Conservation (phyloP, 108 stramenopile species). For the Stephanodiscus triporus region DNA sequence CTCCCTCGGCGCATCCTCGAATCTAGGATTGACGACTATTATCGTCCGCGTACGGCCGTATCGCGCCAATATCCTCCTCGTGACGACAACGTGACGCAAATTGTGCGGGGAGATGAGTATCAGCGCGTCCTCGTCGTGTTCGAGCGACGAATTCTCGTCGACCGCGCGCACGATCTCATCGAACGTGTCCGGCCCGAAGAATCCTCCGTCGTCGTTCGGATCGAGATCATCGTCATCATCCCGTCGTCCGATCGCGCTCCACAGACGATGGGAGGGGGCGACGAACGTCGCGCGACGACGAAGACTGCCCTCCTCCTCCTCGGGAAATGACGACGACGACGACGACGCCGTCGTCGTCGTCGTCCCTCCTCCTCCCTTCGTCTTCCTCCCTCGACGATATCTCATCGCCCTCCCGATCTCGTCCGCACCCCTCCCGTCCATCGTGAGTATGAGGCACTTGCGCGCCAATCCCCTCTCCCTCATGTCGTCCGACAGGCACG, state of each 20-base stretch:
- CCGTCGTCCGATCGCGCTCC: slow-evolving; percentile 47
- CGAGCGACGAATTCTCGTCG: slow-evolving; percentile 39
- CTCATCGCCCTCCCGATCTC: background rate
- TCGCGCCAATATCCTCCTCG: slow-evolving; percentile 44
- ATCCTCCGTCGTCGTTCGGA: slow-evolving; percentile 10
- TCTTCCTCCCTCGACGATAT: background rate
- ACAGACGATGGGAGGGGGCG: slow-evolving; percentile 48
- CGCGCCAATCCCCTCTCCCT: slow-evolving; percentile 29
- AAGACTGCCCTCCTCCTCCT: no score
- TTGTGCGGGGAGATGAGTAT: slow-evolving; percentile 44
- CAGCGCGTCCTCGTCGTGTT: slow-evolving; percentile 37
- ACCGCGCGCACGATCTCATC: slow-evolving; percentile 42
- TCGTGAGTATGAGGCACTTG: slow-evolving; percentile 39
- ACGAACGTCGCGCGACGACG: no score
- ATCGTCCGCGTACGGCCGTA: slow-evolving; percentile 30
- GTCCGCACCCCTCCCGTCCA: slow-evolving; percentile 8
- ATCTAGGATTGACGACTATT: slow-evolving; percentile 29
- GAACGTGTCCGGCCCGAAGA: slow-evolving; percentile 49
- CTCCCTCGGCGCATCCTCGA: slow-evolving; percentile 28
- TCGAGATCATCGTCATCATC: background rate
- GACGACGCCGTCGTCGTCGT: no score
- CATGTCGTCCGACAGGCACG: slow-evolving; percentile 15
- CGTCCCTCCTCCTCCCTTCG: background rate
- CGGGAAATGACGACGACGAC: no score
- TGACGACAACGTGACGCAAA: slow-evolving; percentile 38